A percentile compares a stretch with the other conserved stretches of the same genome.
Conservation (phyloP, 2,329 filamentous ascomycete genomes). For the Claviceps humidiphila region DNA sequence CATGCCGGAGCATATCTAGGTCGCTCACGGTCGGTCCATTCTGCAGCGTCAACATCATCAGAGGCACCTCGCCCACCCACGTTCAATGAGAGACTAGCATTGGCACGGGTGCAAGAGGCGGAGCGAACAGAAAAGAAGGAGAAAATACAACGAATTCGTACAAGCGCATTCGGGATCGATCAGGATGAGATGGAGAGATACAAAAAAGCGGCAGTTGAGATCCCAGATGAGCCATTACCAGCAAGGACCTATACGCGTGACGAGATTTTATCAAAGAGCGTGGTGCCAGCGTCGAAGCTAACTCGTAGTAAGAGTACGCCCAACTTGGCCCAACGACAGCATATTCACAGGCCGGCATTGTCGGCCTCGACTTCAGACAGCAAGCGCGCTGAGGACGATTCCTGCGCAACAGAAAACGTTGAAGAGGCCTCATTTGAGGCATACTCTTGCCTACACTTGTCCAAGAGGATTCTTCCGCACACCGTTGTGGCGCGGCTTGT, state of each 20-base stretch:
- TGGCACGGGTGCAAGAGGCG: constrained; percentile 46
- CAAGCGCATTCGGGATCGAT: constrained; percentile 42
- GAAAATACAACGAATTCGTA: constrained; percentile 39
- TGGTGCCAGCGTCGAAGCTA: constrained; percentile 15
- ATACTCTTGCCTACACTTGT: constrained; percentile 75
- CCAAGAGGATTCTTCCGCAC: constrained; percentile 72
- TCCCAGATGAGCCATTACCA: constrained; percentile 34
- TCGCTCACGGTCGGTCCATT: constrained; percentile 27
- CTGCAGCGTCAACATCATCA: constrained; percentile 12
- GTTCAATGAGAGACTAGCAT: constrained; percentile 78
- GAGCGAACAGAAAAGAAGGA: constrained; percentile 36
- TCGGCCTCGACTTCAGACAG: neutral
- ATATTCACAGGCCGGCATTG: constrained; percentile 9
- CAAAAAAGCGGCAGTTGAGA: constrained; percentile 42
- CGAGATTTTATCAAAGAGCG: constrained; percentile 36
- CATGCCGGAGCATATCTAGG: constrained; percentile 29
- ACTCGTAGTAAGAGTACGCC: constrained; percentile 32
- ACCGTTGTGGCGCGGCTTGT: constrained; percentile 66
- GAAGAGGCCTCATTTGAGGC: constrained; percentile 56
- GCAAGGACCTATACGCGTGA: constrained; percentile 47
- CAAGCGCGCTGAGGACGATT: constrained; percentile 6
- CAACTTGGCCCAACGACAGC: constrained; percentile 10
- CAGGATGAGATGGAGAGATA: constrained; percentile 46
- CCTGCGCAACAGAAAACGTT: constrained; percentile 8
- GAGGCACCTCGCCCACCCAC: constrained; percentile 32